phyloP scores from a whole-genome alignment of 2,329 filamentous ascomycete species.

The Tolypocladium ophioglossoides region DNA sequence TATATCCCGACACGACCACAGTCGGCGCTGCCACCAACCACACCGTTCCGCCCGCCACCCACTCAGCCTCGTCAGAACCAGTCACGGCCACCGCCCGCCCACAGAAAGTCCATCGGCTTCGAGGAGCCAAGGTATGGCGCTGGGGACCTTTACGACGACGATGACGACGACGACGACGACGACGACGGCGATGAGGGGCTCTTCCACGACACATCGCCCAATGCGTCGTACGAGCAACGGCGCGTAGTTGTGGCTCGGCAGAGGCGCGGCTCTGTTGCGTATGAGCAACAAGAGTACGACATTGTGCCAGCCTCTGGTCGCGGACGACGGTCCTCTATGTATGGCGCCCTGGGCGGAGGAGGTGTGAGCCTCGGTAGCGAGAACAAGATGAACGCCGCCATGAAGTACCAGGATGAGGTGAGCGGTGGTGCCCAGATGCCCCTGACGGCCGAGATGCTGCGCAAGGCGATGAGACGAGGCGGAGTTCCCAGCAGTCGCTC shows the following conservation, averaged over 20 bases:
- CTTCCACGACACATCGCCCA: conserved; percentile 28
- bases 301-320: conserved; percentile 27
- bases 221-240: conserved; percentile 21
- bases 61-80: conserved; percentile 14
- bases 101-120: conserved; percentile 21
- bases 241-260: conserved; percentile 20
- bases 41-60: conserved; percentile 19
- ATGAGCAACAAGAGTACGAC: conserved; percentile 27
- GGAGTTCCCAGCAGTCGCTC: conserved; percentile 42
- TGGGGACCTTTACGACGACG: conserved; percentile 12
- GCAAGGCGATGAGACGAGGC: conserved; percentile 34
- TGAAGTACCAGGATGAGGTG: conserved; percentile 42
- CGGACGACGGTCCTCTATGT: conserved; percentile 29
- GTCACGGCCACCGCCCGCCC: conserved; percentile 18
- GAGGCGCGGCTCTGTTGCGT: conserved; percentile 23
- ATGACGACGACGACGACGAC: conserved; percentile 26
- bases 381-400: conserved; percentile 26
- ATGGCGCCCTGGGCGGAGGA: conserved; percentile 21
- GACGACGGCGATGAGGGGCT: conserved; percentile 21
- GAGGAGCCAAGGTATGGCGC: background rate
- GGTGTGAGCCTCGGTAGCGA: conserved; percentile 23
- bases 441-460: conserved; percentile 46
- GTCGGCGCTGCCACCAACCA: conserved; percentile 18
- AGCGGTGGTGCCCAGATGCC: conserved; percentile 32
- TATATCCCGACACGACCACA: conserved; percentile 22